A percentile compares a stretch with the other conserved stretches of the same genome.
phyloP scores from a whole-genome alignment of 2,329 filamentous ascomycete genomes.

The Tolypocladium album region DNA sequence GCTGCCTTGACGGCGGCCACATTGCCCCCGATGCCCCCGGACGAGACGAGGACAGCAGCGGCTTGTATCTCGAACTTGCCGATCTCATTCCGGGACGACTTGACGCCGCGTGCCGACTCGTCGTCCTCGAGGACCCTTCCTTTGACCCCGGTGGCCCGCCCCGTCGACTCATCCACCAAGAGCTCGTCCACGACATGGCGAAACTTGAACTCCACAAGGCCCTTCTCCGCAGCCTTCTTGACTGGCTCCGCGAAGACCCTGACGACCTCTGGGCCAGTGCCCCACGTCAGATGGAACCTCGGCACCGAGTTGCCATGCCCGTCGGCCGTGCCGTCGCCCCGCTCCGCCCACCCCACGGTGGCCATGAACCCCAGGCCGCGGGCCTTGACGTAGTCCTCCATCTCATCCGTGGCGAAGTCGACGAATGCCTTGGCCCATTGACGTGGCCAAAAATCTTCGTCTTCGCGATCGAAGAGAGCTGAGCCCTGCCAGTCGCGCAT shows the following conservation, averaged over 20 bases:
- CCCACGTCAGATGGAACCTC: conserved; percentile 53
- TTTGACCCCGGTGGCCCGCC: conserved; percentile 40
- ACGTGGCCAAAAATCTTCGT: conserved; percentile 46
- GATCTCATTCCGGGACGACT: conserved; percentile 35
- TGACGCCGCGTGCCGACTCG: conserved; percentile 37
- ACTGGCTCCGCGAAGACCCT: conserved; percentile 47
- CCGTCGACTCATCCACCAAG: conserved; percentile 36
- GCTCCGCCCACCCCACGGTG: conserved; percentile 51
- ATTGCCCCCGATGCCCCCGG: conserved; percentile 51
- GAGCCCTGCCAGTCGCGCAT: conserved; percentile 48
- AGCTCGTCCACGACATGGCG: conserved; percentile 47
- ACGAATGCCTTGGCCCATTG: conserved; percentile 55
- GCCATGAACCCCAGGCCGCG: conserved; percentile 40
- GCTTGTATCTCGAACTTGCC: conserved; percentile 43
- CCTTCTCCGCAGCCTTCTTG: conserved; percentile 36
- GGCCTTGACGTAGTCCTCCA: conserved; percentile 46
- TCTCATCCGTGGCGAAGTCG: conserved; percentile 46
- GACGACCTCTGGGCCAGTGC: conserved; percentile 49
- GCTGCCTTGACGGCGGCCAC: conserved; percentile 46
- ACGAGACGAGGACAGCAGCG: conserved; percentile 41
- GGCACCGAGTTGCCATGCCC: conserved; percentile 54
- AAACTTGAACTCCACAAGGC: conserved; percentile 43
- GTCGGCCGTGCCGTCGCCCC: conserved; percentile 42
- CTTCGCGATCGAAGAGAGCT: conserved; percentile 45
- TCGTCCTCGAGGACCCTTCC: conserved; percentile 43